Percentiles rank a stretch among this genome's conserved stretches.
Evolutionary conservation across 108 stramenopile species (phyloP).

Genomic region (Skeletonema potamos): DNA sequence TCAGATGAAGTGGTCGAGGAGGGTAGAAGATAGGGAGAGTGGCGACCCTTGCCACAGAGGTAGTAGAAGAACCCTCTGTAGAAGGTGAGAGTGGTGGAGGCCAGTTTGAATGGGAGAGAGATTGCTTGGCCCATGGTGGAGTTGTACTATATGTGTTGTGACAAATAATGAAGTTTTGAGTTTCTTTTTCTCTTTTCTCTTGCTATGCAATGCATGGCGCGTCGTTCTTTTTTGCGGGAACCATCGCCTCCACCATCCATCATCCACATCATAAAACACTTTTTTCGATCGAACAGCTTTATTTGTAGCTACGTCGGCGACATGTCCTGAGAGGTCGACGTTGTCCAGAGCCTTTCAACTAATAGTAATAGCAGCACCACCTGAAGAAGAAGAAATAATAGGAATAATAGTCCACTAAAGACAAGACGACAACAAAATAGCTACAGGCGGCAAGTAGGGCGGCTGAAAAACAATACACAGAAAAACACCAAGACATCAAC

Average conservation of each 20-base stretch:
- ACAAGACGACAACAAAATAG: neutral
- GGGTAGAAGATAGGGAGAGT: constrained; percentile 42
- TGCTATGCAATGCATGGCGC: too few species aligned
- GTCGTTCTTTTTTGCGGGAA: too few species aligned
- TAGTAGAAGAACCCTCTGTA: constrained; percentile 82
- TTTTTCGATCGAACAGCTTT: too few species aligned
- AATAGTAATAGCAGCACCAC: neutral
- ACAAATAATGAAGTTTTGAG: too few species aligned
- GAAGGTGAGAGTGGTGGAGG: constrained; percentile 60
- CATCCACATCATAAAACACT: too few species aligned
- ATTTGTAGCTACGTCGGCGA: too few species aligned
- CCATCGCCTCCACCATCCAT: too few species aligned
- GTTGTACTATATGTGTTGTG: too few species aligned
- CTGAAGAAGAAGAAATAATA: neutral
- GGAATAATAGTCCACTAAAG: neutral
- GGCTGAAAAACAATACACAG: neutral
- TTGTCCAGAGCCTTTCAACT: too few species aligned
- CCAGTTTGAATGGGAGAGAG: constrained; percentile 50
- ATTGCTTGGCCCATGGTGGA: constrained; percentile 48
- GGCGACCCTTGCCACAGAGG: constrained; percentile 60
- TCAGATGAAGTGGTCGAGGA: neutral
- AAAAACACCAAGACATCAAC: neutral
- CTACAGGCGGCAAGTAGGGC: neutral
- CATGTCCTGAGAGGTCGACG: too few species aligned
- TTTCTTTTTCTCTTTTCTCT: too few species aligned